Percentiles rank a stretch among this genome's conserved stretches.
Conservation (phyloP, 2,329 filamentous ascomycete genomes). For the Zymoseptoria tritici region DNA sequence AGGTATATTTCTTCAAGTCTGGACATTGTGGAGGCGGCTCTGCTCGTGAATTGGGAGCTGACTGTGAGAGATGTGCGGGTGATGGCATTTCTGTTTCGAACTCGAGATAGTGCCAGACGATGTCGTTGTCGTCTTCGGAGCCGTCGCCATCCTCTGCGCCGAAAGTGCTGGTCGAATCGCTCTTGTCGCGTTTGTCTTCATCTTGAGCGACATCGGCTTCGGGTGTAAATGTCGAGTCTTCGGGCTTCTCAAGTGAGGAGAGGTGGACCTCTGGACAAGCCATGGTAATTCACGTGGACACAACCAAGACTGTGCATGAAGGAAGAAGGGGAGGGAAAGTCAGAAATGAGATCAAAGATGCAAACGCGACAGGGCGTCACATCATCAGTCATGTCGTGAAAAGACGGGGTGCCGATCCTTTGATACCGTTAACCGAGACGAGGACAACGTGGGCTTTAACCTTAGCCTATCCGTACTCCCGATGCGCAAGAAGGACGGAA, state of each 20-base stretch:
- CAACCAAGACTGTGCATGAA: not conserved
- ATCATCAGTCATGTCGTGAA: not conserved
- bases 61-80: slow-evolving; percentile 30
- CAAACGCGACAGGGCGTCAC: not conserved
- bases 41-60: slow-evolving; percentile 15
- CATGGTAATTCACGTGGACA: slow-evolving; percentile 22
- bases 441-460: not conserved
- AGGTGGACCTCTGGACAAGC: slow-evolving; percentile 32
- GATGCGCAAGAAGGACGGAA: not conserved
- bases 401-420: not conserved
- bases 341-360: not conserved
- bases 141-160: slow-evolving; percentile 1
- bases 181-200: slow-evolving; percentile 22
- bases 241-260: slow-evolving; percentile 15
- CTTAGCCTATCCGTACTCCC: not conserved
- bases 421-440: not conserved
- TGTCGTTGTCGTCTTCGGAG: slow-evolving; percentile 16
- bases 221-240: slow-evolving; percentile 9
- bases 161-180: slow-evolving; percentile 12
- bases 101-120: slow-evolving; percentile 54
- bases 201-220: slow-evolving; percentile 8
- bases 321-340: not conserved
- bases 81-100: slow-evolving; percentile 54
- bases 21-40: slow-evolving; percentile 49
- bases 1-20: slow-evolving; percentile 57